Evolutionary conservation across 495 filamentous ascomycete species (phyloP).

Genomic region (Xylona heveae): DNA sequence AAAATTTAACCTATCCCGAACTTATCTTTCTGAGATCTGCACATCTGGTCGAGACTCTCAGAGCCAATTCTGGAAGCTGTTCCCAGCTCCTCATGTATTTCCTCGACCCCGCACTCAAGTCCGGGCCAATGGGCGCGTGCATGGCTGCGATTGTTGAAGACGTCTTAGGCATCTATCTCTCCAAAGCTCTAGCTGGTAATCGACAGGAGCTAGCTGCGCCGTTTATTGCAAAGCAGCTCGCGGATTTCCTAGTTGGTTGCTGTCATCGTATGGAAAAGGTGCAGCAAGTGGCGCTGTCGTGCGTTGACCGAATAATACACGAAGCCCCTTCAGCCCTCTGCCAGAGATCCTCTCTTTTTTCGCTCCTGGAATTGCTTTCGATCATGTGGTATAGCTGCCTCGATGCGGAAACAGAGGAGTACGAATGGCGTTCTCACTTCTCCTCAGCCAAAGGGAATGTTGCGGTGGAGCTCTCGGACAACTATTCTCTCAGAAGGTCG

Average conservation of each 20-base stretch:
- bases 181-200: conserved; percentile 46
- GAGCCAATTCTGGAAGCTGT: conserved; percentile 66
- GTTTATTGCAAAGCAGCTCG: conserved; percentile 71
- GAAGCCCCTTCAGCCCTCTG: conserved; percentile 79
- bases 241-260: conserved; percentile 62
- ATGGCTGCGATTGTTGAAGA: conserved; percentile 67
- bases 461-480: conserved; percentile 74
- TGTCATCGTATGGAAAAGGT: conserved; percentile 83
- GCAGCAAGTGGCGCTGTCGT: conserved; percentile 59
- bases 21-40: conserved; percentile 81
- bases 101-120: conserved; percentile 66
- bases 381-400: conserved; percentile 91
- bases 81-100: conserved; percentile 80
- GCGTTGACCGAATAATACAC: conserved; percentile 64
- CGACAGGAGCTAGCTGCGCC: conserved; percentile 57
- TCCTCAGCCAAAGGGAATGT: conserved; percentile 53
- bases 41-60: conserved; percentile 62
- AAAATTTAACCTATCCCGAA: conserved; percentile 59
- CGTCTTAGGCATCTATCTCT: conserved; percentile 53
- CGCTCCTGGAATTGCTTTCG: conserved; percentile 71
- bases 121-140: conserved; percentile 55
- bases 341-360: conserved; percentile 73
- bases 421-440: conserved; percentile 64
- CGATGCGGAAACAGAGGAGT: conserved; percentile 84
- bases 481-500: conserved; percentile 52